Evolutionary conservation across 768 basidiomycete genomes (phyloP).

Genomic region (Leccinum arenicola): DNA sequence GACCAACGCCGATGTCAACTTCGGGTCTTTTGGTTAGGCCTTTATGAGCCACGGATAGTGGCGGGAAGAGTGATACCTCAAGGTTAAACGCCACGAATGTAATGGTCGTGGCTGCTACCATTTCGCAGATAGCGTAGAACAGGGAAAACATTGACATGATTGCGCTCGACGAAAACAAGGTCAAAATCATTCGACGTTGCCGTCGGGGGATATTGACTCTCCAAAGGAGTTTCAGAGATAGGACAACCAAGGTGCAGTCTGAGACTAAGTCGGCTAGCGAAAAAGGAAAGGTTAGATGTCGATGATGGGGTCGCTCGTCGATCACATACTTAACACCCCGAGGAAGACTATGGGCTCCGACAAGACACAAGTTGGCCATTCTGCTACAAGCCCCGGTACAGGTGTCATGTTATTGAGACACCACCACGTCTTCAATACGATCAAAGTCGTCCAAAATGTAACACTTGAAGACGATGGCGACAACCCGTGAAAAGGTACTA

Average conservation of each 20-base stretch:
- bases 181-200: constrained; percentile 18
- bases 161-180: constrained; percentile 11
- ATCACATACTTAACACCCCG: background rate
- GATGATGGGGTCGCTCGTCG: background rate
- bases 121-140: background rate
- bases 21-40: background rate
- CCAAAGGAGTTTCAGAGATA: constrained; percentile 11
- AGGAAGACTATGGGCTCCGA: background rate
- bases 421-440: constrained; percentile 1
- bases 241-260: background rate
- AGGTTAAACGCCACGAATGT: background rate
- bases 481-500: background rate
- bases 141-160: constrained; percentile 7
- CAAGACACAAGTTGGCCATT: background rate
- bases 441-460: background rate
- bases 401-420: background rate
- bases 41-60: background rate
- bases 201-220: constrained; percentile 10
- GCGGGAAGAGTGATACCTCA: background rate
- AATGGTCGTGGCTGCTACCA: background rate
- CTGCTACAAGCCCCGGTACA: background rate
- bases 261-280: background rate
- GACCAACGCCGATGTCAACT: constrained; percentile 2
- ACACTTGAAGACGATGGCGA: background rate
- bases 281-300: background rate